A percentile compares a stretch with the other conserved stretches of the same genome.
Conservation (phyloP, 192 early-diverging fungal species). For the Geranomyces variabilis region DNA sequence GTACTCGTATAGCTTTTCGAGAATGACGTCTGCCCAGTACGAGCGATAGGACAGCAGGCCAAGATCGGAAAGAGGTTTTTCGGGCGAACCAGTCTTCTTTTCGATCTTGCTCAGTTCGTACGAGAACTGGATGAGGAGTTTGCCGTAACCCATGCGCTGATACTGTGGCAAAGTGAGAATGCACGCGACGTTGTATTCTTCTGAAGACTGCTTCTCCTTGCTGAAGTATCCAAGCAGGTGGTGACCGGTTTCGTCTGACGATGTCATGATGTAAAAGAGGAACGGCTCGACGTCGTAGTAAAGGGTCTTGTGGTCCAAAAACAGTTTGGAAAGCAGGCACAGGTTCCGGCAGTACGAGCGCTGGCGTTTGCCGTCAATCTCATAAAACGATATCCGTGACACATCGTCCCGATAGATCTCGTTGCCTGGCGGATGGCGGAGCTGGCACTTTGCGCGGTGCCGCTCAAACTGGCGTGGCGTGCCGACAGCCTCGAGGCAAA, state of each 20-base stretch:
- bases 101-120: conserved; percentile 96
- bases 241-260: conserved; percentile 80
- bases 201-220: conserved; percentile 96
- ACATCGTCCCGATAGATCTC: conserved; percentile 94
- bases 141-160: conserved; percentile 95
- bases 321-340: conserved; percentile 93
- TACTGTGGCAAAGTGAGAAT: conserved; percentile 97
- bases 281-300: conserved; percentile 99
- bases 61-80: conserved; percentile 97
- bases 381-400: conserved; percentile 82
- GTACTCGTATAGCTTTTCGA: conserved; percentile 72
- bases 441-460: conserved; percentile 83
- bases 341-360: conserved; percentile 93
- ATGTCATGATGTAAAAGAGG: conserved; percentile 94
- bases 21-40: conserved; percentile 92
- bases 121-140: conserved; percentile 92
- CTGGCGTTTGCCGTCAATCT: conserved; percentile 96
- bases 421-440: conserved; percentile 97
- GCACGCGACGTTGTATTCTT: conserved; percentile 98
- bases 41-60: conserved; percentile 92
- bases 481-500: conserved; percentile 85
- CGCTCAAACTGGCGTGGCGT: conserved; percentile 74
- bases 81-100: conserved; percentile 91
- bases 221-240: conserved; percentile 98
- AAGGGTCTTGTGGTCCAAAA: conserved; percentile 98